Evolutionary conservation across 129 eudicot genomes (phyloP), one percentile per base, ranked within the genome.

Genomic region (Silybum marianum): DNA sequence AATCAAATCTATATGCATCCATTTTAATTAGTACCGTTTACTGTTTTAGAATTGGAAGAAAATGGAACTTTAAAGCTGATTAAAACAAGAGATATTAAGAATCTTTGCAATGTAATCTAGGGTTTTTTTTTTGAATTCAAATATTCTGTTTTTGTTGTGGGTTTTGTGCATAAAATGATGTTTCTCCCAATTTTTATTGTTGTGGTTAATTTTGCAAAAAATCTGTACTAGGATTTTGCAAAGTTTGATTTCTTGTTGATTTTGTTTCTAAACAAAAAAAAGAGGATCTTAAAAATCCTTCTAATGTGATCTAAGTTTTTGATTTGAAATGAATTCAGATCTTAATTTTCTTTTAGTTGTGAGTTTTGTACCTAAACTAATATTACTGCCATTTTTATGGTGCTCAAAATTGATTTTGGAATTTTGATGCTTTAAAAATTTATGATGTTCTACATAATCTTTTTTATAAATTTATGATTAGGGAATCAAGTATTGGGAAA

Each of bases 141-240:
- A 11, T 68, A 16, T 11, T 68, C 8, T 26, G 39, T 25, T 68
- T 25, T 11, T 28, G 34, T 69, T 26, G 39, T 12, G 40, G 34
- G 22, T 25, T 69, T 28, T 13, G 18, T 28, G 39, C 73, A 9
- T 26, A 69, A 69, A 11, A 69, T 69, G 36, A 69, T 26, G 40
- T 25, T 54, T 14, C 63, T 54, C 22, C 63, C n/a, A 25, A 5
- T 12, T 69, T 5, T 69, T 69, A n/a, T 18, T 69, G 36, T 9
- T 69, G 18, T 11, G 51, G 38, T 18, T 69, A 69, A 24, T 22
- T 11, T 12, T 24, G 38, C 26, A 9, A 69, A 69, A 8, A 8
- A 69, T 32, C n/a, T 69, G 21, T 24, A 67, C 38, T 67, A 67
- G 40, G 73, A 9, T 69, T 68, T 69, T 25, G 73, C n/a, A 69